Base-by-base conservation (phyloP, 116 monocot species). In the Dioscorea cayenensis region DNA sequence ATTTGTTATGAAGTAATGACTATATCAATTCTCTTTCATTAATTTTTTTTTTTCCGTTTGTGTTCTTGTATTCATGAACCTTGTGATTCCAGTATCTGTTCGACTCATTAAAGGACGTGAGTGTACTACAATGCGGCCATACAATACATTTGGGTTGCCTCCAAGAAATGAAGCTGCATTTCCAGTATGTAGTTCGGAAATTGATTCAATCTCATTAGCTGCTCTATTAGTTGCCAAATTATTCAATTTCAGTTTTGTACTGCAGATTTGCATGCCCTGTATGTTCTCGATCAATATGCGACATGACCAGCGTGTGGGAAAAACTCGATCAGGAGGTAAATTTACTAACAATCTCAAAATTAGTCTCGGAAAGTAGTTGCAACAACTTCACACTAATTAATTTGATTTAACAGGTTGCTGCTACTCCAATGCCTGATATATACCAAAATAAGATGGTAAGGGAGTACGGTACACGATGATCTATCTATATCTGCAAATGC, bases 271-370 rank as follows among this genome's bases (percentile, higher is more conserved):
- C 91, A 6, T 94, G 94, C 71, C 94, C 94, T 72, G 68, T 95
- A 73, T 95, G 94, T 82, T 95, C 84, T 4, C 83, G 76, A 65
- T 95, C 94, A 6, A 69, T 88, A 19, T 91, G 84, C 62, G 94
- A 95, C 82, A 95, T 95, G 94, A 84, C 94, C 13, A 66, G 48
- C 51, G 80, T 86, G 32, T 95, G 94, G 94, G 14, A 82, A 72
- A 95, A 78, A 63, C 80, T 91, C 16, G 94, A 95, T 68, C 63
- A 83, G 51, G 91, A 91, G 86, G 89, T 89, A 88, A 17, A 21
- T 6, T 27, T 18, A 22, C 12, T 17, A 5, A 8, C 23, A 22
- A 14, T 65, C 51, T 27, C 20, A n/a, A 23, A 50, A 59, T 16
- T 50, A 43, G 10, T 29, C 0, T 62, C 20, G 25, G 21, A 21